Evolutionary conservation across 805 yeast species (phyloP).

Genomic region (Saccharomyces cerevisiae): DNA sequence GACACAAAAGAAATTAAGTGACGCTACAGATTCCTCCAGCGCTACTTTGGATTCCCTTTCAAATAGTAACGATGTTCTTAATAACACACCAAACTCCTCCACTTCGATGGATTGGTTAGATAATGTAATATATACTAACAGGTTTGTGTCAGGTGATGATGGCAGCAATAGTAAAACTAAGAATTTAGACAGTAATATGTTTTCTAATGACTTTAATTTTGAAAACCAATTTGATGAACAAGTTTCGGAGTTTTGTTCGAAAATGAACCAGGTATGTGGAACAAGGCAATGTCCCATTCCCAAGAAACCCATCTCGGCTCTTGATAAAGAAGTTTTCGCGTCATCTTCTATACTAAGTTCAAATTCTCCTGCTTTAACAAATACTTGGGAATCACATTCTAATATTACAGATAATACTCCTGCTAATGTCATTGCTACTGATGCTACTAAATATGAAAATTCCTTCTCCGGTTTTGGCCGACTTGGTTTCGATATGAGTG

Average conservation of each 20-base stretch:
- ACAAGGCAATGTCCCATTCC: conserved; percentile 64
- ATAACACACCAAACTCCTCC: conserved; percentile 5
- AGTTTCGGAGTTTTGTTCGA: conserved; percentile 65
- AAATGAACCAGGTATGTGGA: conserved; percentile 78
- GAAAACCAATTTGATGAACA: conserved; percentile 55
- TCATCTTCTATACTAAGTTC: conserved; percentile 1
- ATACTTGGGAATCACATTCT: conserved; percentile 8
- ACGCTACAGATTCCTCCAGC: neutral
- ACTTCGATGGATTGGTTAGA: conserved; percentile 8
- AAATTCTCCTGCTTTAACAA: conserved; percentile 1
- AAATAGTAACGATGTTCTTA: conserved; percentile 1
- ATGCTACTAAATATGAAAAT: neutral
- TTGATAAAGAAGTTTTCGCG: neutral
- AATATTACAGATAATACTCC: neutral
- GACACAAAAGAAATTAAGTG: neutral
- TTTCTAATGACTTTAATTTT: conserved; percentile 30
- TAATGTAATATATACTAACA: conserved; percentile 14
- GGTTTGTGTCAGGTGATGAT: conserved; percentile 10
- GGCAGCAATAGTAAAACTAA: conserved; percentile 11
- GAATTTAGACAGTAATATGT: conserved; percentile 10
- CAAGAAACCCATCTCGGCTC: conserved; percentile 2
- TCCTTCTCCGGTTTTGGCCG: conserved; percentile 15
- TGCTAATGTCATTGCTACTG: neutral
- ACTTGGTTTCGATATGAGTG: conserved; percentile 6
- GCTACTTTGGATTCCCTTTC: neutral